phyloP scores from a whole-genome alignment of 768 basidiomycete species.

The Mrakia frigida region DNA sequence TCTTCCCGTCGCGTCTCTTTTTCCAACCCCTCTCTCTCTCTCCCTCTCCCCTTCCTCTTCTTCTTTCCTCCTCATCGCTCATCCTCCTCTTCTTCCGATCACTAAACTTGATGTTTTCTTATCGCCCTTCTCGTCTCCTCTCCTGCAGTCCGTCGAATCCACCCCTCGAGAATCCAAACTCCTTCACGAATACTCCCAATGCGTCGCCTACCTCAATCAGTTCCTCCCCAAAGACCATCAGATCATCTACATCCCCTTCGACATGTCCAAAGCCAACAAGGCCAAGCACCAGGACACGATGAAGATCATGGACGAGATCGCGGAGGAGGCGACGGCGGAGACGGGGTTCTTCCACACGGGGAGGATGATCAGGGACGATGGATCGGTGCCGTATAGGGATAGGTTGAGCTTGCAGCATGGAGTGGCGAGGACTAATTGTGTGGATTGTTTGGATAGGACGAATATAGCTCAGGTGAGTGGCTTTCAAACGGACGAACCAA shows the following conservation, averaged over 20 bases:
- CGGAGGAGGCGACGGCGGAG: slow-evolving; percentile 78
- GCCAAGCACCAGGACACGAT: slow-evolving; percentile 8
- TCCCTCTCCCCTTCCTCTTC: neutral
- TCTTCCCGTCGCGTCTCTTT: neutral
- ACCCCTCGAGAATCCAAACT: slow-evolving; percentile 75
- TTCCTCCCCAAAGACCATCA: slow-evolving; percentile 79
- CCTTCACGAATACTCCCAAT: slow-evolving; percentile 83
- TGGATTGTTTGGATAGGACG: slow-evolving; percentile 70
- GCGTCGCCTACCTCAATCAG: slow-evolving; percentile 88
- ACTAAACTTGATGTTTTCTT: too few relatives aligned
- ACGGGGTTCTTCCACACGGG: slow-evolving; percentile 88
- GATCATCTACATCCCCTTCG: slow-evolving; percentile 91
- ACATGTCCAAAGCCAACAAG: slow-evolving; percentile 92
- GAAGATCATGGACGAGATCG: slow-evolving; percentile 38
- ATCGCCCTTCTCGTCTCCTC: too few relatives aligned
- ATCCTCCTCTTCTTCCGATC: too few relatives aligned
- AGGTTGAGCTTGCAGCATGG: slow-evolving; percentile 75
- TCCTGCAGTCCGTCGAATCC: slow-evolving; percentile 48
- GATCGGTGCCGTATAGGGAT: slow-evolving; percentile 40
- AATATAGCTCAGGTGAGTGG: slow-evolving; percentile 19
- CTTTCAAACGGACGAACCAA: slow-evolving; percentile 26
- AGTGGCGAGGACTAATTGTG: slow-evolving; percentile 83
- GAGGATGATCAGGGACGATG: slow-evolving; percentile 48
- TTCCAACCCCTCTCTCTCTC: neutral
- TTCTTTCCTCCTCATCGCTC: neutral